Evolutionary conservation across 352 stramenopile genomes (phyloP).

Genomic region (Thraustochytrium striatum): DNA sequence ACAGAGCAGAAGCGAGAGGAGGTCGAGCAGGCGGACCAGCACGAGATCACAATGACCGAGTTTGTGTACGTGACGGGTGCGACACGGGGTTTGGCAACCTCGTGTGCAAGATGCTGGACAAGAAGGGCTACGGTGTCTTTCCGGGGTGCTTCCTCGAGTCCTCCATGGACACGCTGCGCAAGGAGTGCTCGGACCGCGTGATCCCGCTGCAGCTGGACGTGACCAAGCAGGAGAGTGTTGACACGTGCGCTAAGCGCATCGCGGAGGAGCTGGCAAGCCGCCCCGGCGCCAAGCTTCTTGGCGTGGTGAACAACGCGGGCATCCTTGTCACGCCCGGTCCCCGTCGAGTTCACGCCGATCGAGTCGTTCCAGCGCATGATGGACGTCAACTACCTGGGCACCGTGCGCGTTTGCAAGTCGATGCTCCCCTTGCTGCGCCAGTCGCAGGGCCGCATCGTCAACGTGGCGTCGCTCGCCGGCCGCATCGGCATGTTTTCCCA

Average conservation of each 20-base stretch:
- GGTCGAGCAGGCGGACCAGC: neutral
- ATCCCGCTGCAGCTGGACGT: conserved; percentile 26
- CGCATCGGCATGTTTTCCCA: conserved; percentile 11
- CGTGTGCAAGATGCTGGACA: conserved; percentile 41
- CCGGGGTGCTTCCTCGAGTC: conserved; percentile 28
- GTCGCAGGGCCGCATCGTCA: conserved; percentile 41
- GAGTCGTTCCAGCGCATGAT: conserved; percentile 26
- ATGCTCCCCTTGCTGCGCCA: conserved; percentile 15
- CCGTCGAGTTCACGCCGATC: conserved; percentile 9
- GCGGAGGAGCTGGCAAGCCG: neutral
- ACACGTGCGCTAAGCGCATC: neutral
- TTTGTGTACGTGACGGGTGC: conserved; percentile 47
- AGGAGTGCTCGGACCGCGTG: neutral
- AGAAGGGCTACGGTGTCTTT: conserved; percentile 39
- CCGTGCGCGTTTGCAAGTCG: conserved; percentile 35
- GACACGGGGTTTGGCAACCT: conserved; percentile 47
- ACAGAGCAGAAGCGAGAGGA: neutral
- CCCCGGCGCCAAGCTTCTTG: conserved; percentile 11
- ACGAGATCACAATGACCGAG: neutral
- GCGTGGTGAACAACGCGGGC: conserved; percentile 44
- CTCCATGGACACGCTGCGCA: conserved; percentile 41
- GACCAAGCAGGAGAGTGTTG: conserved; percentile 23
- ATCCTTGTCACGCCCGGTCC: conserved; percentile 35
- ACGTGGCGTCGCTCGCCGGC: conserved; percentile 39
- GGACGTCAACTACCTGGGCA: conserved; percentile 48